phyloP scores from a whole-genome alignment of 164 flowering plant genomes.

The Vitis amurensis region DNA sequence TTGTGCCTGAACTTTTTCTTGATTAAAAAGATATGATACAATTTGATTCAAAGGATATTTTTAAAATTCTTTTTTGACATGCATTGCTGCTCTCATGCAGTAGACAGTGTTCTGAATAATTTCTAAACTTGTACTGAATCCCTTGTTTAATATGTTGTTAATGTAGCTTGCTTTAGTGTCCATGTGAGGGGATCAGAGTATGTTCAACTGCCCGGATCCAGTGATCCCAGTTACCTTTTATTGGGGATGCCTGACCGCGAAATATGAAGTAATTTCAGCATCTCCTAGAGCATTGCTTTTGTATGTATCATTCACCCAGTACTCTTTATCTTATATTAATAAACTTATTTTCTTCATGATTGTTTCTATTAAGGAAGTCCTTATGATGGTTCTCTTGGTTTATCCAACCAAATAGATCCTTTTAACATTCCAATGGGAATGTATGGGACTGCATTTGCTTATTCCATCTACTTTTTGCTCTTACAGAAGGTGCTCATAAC shows the following conservation, averaged over 20 bases:
- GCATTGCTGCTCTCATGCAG: neutral
- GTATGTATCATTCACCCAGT: too few relatives aligned
- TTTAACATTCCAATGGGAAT: too few relatives aligned
- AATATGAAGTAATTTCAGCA: conserved; percentile 27
- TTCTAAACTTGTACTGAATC: neutral
- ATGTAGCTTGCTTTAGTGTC: conserved; percentile 81
- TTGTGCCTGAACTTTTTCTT: neutral
- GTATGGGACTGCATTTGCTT: too few relatives aligned
- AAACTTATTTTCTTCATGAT: too few relatives aligned
- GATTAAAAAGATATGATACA: neutral
- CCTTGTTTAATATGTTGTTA: conserved; percentile 4
- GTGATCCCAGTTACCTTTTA: conserved; percentile 46
- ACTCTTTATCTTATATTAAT: too few relatives aligned
- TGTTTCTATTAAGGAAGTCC: too few relatives aligned
- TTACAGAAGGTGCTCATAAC: too few relatives aligned
- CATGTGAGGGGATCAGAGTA: conserved; percentile 93
- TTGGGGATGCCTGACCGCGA: conserved; percentile 52
- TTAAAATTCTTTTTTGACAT: neutral
- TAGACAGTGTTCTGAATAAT: neutral
- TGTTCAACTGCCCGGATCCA: conserved; percentile 57
- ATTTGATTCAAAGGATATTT: too few relatives aligned
- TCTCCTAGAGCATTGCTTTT: too few relatives aligned
- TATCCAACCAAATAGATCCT: too few relatives aligned
- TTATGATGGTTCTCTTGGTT: too few relatives aligned
- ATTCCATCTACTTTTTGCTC: too few relatives aligned